A percentile compares a stretch with the other conserved stretches of the same genome.
These are phyloP conservation scores for Pseudogymnoascus sp. DNA, from an alignment of 2,329 filamentous ascomycete genomes.

Conservation along the genomic window DNA sequence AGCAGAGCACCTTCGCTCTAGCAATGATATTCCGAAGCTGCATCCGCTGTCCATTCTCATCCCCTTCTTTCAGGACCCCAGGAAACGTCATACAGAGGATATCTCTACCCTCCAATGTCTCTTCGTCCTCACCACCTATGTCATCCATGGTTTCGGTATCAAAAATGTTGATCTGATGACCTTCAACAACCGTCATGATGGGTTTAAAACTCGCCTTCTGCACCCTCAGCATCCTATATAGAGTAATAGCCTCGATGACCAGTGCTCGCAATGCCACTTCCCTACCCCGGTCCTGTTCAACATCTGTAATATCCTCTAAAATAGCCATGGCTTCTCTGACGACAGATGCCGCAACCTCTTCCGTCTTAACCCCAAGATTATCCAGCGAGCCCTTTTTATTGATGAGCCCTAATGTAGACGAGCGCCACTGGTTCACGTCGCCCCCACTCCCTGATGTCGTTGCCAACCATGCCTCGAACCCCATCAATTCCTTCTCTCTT, in stretches of 20 bases:
- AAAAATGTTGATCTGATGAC: slow-evolving; percentile 49
- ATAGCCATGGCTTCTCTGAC: slow-evolving; percentile 42
- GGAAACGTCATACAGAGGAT: slow-evolving; percentile 59
- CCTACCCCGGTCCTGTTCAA: slow-evolving; percentile 32
- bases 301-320: slow-evolving; percentile 39
- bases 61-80: slow-evolving; percentile 55
- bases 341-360: slow-evolving; percentile 36
- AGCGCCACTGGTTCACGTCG: slow-evolving; percentile 59
- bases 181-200: slow-evolving; percentile 44
- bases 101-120: slow-evolving; percentile 43
- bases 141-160: slow-evolving; percentile 58
- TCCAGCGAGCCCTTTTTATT: slow-evolving; percentile 42
- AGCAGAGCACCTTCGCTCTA: slow-evolving; percentile 59
- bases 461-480: slow-evolving; percentile 40
- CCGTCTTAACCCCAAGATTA: slow-evolving; percentile 41
- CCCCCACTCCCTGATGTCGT: slow-evolving; percentile 38
- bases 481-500: slow-evolving; percentile 43
- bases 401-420: slow-evolving; percentile 54
- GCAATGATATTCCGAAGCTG: slow-evolving; percentile 57
- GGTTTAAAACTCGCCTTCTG: slow-evolving; percentile 53
- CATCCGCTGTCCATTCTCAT: slow-evolving; percentile 55
- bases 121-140: slow-evolving; percentile 54
- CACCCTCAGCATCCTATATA: slow-evolving; percentile 48
- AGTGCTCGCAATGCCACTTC: slow-evolving; percentile 48
- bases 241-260: slow-evolving; percentile 46